These are phyloP conservation scores for Talaromyces sp. DNA, from an alignment of 2,329 filamentous ascomycete species.

Conservation along the genomic window DNA sequence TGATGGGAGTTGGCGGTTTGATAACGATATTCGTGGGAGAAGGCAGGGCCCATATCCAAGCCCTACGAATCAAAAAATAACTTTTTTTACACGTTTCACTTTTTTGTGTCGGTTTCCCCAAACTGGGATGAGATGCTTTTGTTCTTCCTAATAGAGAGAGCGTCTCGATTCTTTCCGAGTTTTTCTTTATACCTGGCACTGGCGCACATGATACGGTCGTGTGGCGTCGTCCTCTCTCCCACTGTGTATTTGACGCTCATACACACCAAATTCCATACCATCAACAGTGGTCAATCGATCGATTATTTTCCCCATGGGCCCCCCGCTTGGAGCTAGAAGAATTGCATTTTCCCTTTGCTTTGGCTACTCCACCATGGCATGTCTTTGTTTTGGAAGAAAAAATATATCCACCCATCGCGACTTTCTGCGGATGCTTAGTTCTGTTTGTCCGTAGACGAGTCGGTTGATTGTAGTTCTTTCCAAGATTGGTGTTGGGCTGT, in stretches of 20 bases:
- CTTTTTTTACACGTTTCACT: conserved; percentile 32
- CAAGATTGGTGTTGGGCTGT: not conserved
- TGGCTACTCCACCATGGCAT: conserved; percentile 29
- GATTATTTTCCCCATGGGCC: conserved; percentile 12
- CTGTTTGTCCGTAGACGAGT: not conserved
- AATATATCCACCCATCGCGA: conserved; percentile 14
- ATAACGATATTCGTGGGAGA: conserved; percentile 43
- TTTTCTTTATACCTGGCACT: conserved; percentile 26
- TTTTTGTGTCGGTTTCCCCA: conserved; percentile 31
- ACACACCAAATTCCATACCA: conserved; percentile 40
- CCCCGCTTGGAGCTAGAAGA: conserved; percentile 22
- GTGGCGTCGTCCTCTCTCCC: conserved; percentile 32
- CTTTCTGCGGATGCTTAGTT: not conserved
- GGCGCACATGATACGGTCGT: conserved; percentile 31
- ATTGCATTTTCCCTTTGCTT: conserved; percentile 19
- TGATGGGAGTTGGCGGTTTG: conserved; percentile 43
- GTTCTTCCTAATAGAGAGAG: conserved; percentile 1
- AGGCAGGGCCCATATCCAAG: conserved; percentile 38
- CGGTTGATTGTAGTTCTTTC: not conserved
- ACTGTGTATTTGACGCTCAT: conserved; percentile 40
- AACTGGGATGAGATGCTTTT: conserved; percentile 22
- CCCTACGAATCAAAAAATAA: conserved; percentile 43
- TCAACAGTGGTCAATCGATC: conserved; percentile 27
- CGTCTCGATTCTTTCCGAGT: conserved; percentile 18
- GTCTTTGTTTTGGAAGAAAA: conserved; percentile 7